Conservation (phyloP, 2,329 filamentous ascomycete species). For the Fusarium torulosum region DNA sequence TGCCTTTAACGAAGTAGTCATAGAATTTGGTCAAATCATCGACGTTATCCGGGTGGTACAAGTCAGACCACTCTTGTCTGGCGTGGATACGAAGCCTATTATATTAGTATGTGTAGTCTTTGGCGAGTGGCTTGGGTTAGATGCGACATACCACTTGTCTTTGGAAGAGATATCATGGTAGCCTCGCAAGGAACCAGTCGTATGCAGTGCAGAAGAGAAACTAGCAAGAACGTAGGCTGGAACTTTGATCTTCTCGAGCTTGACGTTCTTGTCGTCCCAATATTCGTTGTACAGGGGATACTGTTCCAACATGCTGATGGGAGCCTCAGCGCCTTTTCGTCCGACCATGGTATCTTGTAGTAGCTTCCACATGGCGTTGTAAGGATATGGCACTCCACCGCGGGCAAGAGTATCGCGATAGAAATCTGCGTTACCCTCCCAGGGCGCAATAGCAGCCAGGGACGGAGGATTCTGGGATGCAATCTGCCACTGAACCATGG, state of each 20-base stretch:
- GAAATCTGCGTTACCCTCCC: slow-evolving; percentile 7
- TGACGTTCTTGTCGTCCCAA: slow-evolving; percentile 8
- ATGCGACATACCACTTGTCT: neutral
- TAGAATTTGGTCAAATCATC: slow-evolving; percentile 5
- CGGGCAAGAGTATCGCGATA: slow-evolving; percentile 6
- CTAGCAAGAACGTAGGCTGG: slow-evolving; percentile 1
- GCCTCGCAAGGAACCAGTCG: neutral
- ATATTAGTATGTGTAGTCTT: too few species aligned
- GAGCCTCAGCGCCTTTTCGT: neutral
- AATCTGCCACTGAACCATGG: slow-evolving; percentile 13
- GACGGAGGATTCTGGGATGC: slow-evolving; percentile 7
- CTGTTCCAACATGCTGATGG: neutral
- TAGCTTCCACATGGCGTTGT: slow-evolving; percentile 4
- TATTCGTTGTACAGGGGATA: slow-evolving; percentile 4
- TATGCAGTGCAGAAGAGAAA: neutral
- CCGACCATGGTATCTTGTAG: neutral
- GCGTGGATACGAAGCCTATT: slow-evolving; percentile 3
- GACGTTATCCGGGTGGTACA: slow-evolving; percentile 4
- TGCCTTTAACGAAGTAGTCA: slow-evolving; percentile 1
- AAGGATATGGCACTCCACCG: slow-evolving; percentile 3
- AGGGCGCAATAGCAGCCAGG: neutral
- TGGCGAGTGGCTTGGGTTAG: too few species aligned
- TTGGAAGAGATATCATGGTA: neutral
- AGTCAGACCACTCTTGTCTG: slow-evolving; percentile 7
- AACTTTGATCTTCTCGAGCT: neutral